These are phyloP conservation scores for Metarhizium rileyi DNA, from an alignment of 2,329 filamentous ascomycete species.

Conservation along the genomic window DNA sequence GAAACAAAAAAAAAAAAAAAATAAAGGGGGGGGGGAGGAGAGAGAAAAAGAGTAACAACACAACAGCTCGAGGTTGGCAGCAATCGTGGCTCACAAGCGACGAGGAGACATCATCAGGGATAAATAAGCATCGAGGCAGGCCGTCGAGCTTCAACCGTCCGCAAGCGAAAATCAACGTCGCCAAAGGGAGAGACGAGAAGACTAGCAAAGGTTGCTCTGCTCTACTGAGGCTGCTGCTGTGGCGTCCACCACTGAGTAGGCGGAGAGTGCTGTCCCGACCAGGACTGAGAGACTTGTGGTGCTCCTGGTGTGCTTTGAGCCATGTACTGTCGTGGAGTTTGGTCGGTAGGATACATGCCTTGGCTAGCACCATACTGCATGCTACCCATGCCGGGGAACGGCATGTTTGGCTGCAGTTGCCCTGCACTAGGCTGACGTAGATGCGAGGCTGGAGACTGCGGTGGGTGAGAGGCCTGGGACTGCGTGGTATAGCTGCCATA, in stretches of 20 bases:
- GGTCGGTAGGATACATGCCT: conserved; percentile 51
- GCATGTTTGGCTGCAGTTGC: conserved; percentile 49
- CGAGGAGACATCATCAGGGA: neutral
- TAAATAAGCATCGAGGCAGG: neutral
- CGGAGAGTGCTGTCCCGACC: conserved; percentile 52
- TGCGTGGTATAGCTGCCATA: conserved; percentile 45
- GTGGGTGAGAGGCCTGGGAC: conserved; percentile 38
- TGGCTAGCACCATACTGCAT: conserved; percentile 48
- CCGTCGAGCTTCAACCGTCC: neutral
- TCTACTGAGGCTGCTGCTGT: conserved; percentile 35
- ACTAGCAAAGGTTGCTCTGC: neutral
- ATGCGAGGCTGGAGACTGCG: conserved; percentile 50
- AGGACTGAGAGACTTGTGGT: conserved; percentile 42
- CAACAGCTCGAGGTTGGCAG: too few species aligned
- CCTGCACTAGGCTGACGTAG: conserved; percentile 46
- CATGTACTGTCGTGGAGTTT: conserved; percentile 59
- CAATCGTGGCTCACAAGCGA: neutral
- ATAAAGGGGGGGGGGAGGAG: conserved; percentile 9
- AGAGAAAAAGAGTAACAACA: neutral
- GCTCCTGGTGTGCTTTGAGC: conserved; percentile 46
- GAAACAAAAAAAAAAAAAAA: conserved; percentile 15
- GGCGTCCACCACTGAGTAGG: conserved; percentile 48
- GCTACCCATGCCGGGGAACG: conserved; percentile 53
- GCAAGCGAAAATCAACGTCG: neutral
- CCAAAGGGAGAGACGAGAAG: neutral